These are phyloP conservation scores for Pichia sp. DNA, from an alignment of 1,139 yeast genomes.

Conservation along the genomic window DNA sequence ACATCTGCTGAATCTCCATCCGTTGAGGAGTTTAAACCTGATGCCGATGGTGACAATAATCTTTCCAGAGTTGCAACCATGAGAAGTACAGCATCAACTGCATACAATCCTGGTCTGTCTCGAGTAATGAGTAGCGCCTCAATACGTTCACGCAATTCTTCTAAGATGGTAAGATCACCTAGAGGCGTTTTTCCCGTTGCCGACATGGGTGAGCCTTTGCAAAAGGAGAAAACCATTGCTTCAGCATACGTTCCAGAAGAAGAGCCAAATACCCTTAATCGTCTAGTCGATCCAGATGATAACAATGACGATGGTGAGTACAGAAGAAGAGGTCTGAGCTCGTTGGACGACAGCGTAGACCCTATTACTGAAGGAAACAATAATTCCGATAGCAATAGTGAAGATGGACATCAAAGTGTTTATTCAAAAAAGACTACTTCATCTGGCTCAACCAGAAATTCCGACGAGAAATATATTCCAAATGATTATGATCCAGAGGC, in stretches of 20 bases:
- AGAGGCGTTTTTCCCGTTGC: constrained; percentile 73
- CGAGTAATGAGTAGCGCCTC: constrained; percentile 9
- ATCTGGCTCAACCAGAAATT: background rate
- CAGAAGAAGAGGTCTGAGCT: background rate
- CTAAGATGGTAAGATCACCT: constrained; percentile 46
- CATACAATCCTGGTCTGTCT: constrained; percentile 3
- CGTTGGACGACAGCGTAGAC: background rate
- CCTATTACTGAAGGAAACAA: background rate
- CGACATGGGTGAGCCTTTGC: constrained; percentile 66
- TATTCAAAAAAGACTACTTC: constrained; percentile 1
- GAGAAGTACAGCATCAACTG: constrained; percentile 7
- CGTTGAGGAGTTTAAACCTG: constrained; percentile 16
- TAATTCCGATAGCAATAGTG: constrained; percentile 5
- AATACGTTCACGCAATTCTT: constrained; percentile 3
- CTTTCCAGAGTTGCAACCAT: constrained; percentile 6
- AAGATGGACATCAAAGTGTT: constrained; percentile 5
- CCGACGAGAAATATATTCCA: constrained; percentile 5
- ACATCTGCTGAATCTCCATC: constrained; percentile 4
- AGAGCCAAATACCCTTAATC: constrained; percentile 16
- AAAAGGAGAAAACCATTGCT: constrained; percentile 56
- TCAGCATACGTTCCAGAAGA: constrained; percentile 25
- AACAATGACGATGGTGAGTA: constrained; percentile 5
- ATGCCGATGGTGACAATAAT: constrained; percentile 14
- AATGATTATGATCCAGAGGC: constrained; percentile 28
- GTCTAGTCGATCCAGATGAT: constrained; percentile 11